Base-by-base conservation (phyloP, 1,284 basidiomycete species). In the Taiwanofungus camphoratus region DNA sequence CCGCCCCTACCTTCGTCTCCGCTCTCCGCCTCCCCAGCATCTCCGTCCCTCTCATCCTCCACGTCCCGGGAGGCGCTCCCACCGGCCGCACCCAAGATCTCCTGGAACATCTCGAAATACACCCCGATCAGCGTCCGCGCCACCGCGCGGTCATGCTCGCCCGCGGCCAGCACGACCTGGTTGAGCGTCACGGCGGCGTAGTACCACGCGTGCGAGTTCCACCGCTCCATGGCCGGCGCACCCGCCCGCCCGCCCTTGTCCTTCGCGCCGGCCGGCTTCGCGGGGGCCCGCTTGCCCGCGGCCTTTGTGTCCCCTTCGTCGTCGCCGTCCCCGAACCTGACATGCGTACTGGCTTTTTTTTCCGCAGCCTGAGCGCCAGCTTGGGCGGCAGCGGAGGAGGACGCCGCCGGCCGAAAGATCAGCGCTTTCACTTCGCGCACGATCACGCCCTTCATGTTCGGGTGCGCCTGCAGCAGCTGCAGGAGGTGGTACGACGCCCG, bases 51-150 rank as follows among this genome's bases (percentile, higher is more conserved):
- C 5, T 60, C 68, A 9, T 61, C 64, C 16, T 51, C 55, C 9
- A 57, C 55, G 5, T 63, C 62, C 7, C 51, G n/a, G n/a, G n/a
- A n/a, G n/a, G n/a, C 51, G 34, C 58, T 63, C 1, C 56, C 44
- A 22, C 56, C 61, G n/a, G 67, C 68, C 46, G 82, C 74, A 0
- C 88, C 84, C 1, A 96, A 74, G 9, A 95, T 70, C 58, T 92
- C 92, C 53, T 87, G 75, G 68, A 99, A 99, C 56, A 99, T 77
- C 67, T 94, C 87, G 59, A 99, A 99, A 67, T 99, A 99, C 8
- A 95, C 75, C 47, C 92, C 83, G 24, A 99, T 82, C 41, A 99
- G 72, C 48, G 82, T 77, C 39, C 84, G 71, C n/a, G 93, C 89
- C 5, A 94, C 87, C 0, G 79, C 76, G 8, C 79, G 73, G 55